These are phyloP conservation scores for Erucastrum elatum DNA, from an alignment of 345 rosid genomes.

Conservation along the genomic window DNA sequence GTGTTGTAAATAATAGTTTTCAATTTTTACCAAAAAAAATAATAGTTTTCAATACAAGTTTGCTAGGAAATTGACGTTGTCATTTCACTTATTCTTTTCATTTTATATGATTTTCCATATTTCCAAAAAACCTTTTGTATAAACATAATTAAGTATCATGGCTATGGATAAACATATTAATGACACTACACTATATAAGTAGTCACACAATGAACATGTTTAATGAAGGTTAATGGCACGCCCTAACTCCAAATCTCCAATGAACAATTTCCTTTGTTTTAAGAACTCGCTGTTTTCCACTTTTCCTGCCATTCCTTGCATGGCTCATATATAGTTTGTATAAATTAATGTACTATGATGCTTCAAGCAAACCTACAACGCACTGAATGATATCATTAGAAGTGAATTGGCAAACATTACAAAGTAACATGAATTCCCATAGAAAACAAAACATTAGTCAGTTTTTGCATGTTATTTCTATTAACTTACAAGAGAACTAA, in stretches of 20 bases:
- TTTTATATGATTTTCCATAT: not conserved
- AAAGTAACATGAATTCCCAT: not conserved
- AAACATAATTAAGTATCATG: not conserved
- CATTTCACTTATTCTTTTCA: not conserved
- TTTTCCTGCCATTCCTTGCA: not conserved
- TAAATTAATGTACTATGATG: not conserved
- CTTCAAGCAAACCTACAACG: no score
- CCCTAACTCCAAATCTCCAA: not conserved
- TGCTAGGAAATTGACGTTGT: not conserved
- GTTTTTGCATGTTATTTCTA: conserved; percentile 17
- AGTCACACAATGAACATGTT: not conserved
- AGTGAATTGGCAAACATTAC: not conserved
- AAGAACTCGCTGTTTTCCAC: not conserved
- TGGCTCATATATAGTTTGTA: not conserved
- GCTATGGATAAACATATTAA: not conserved
- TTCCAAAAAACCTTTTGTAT: not conserved
- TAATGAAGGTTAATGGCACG: not conserved
- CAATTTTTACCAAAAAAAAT: no score
- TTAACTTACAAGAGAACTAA: not conserved
- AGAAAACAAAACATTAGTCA: not conserved
- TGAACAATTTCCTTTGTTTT: not conserved
- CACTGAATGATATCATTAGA: not conserved
- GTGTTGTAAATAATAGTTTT: not conserved
- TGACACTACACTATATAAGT: not conserved
- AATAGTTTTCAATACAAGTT: not conserved